Evolutionary conservation across 108 stramenopile genomes (phyloP).

Genomic region (Seminavis robusta): DNA sequence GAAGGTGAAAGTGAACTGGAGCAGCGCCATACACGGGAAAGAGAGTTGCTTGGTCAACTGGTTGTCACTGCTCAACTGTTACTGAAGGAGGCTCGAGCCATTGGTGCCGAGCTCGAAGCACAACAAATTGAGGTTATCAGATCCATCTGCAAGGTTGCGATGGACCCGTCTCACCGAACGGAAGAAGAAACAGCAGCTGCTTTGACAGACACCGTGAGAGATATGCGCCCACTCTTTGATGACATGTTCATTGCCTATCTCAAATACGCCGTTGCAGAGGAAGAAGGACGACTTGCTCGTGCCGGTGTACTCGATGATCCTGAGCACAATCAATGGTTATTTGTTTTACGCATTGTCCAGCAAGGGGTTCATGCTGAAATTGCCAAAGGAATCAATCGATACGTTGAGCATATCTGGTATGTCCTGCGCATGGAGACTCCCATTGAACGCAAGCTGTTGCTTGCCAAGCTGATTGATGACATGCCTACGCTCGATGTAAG

Average conservation of each 20-base stretch:
- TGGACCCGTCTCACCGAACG: slow-evolving; percentile 75
- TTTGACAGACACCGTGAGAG: slow-evolving; percentile 77
- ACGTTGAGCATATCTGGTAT: slow-evolving; percentile 80
- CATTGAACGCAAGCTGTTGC: slow-evolving; percentile 52
- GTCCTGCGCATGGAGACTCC: slow-evolving; percentile 82
- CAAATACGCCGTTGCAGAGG: slow-evolving; percentile 88
- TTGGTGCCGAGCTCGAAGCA: slow-evolving; percentile 80
- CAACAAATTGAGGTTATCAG: slow-evolving; percentile 79
- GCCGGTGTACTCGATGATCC: slow-evolving; percentile 74
- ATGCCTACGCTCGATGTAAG: slow-evolving; percentile 88
- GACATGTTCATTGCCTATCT: slow-evolving; percentile 84
- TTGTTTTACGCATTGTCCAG: slow-evolving; percentile 83
- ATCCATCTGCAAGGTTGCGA: slow-evolving; percentile 87
- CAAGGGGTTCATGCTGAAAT: slow-evolving; percentile 85
- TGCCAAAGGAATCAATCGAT: slow-evolving; percentile 62
- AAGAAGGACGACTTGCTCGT: slow-evolving; percentile 75
- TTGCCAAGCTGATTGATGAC: slow-evolving; percentile 69
- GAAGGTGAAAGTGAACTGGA: slow-evolving; percentile 36
- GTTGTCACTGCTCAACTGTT: slow-evolving; percentile 67
- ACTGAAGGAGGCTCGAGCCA: slow-evolving; percentile 71
- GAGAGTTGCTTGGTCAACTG: slow-evolving; percentile 63
- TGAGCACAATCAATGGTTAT: slow-evolving; percentile 84
- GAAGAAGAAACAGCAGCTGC: slow-evolving; percentile 83
- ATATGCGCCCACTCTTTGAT: slow-evolving; percentile 85
- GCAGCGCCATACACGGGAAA: slow-evolving; percentile 49